These are phyloP conservation scores for Botryosphaeria agaves DNA, from an alignment of 2,329 filamentous ascomycete species.

Conservation along the genomic window DNA sequence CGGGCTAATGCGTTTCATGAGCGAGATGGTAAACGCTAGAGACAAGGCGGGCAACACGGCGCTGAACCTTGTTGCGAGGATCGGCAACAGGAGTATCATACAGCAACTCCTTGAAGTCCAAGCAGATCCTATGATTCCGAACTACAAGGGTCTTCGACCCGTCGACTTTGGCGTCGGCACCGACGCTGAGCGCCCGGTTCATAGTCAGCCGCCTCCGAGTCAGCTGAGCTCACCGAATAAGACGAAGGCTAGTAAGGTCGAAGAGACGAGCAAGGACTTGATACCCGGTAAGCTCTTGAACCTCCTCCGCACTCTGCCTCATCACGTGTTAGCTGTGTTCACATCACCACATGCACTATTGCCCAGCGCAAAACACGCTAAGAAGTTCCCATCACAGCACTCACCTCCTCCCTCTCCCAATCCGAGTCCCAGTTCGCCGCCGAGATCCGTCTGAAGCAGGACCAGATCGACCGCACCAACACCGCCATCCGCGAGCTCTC, in stretches of 20 bases:
- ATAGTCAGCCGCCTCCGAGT: constrained; percentile 18
- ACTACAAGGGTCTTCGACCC: constrained; percentile 73
- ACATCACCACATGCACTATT: too few species aligned
- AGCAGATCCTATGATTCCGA: constrained; percentile 80
- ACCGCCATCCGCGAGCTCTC: constrained; percentile 65
- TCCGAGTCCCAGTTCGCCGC: constrained; percentile 64
- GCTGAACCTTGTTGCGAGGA: constrained; percentile 80
- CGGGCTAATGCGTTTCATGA: constrained; percentile 83
- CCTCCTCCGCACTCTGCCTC: constrained; percentile 1
- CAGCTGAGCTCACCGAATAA: constrained; percentile 17
- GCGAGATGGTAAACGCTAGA: constrained; percentile 88
- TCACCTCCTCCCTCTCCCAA: constrained; percentile 65
- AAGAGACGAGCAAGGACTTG: constrained; percentile 66
- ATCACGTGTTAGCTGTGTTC: too few species aligned
- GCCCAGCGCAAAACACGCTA: constrained; percentile 1
- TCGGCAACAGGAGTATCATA: constrained; percentile 86
- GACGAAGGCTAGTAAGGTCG: constrained; percentile 28
- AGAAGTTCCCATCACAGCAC: constrained; percentile 36
- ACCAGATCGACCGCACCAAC: constrained; percentile 67
- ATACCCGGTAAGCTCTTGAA: constrained; percentile 52
- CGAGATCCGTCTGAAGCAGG: constrained; percentile 70
- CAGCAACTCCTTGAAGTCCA: constrained; percentile 93
- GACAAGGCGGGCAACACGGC: constrained; percentile 92
- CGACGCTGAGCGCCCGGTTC: constrained; percentile 29
- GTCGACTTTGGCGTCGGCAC: constrained; percentile 88